phyloP scores from a whole-genome alignment of 2,329 filamentous ascomycete genomes.

The Graphilbum ipis-grandicollis region DNA sequence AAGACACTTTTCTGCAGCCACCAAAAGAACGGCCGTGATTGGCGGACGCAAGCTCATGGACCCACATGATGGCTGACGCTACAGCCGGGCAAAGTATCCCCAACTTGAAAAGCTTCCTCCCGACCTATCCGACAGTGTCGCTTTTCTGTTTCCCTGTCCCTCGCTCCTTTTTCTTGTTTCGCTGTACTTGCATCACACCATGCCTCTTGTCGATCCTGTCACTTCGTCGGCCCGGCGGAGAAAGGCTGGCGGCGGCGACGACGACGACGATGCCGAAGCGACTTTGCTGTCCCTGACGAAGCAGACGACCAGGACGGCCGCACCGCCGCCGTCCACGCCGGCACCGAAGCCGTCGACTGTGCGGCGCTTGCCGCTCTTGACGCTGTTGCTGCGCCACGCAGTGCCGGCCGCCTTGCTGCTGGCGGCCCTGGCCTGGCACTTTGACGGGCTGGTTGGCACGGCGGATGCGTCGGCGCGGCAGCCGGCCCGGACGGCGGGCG shows the following conservation, averaged over 20 bases:
- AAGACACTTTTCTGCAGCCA: no score
- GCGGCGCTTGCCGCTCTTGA: constrained; percentile 9
- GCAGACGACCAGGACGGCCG: not conserved
- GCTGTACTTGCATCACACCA: constrained; percentile 2
- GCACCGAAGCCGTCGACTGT: constrained; percentile 1
- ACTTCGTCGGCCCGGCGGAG: constrained; percentile 13
- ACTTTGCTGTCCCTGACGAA: not conserved
- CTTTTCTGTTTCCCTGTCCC: no score
- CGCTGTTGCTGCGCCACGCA: constrained; percentile 14
- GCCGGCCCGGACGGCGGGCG: constrained; percentile 3
- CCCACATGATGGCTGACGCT: no score
- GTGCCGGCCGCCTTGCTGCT: constrained; percentile 13
- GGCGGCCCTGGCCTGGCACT: constrained; percentile 12
- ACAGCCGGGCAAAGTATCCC: no score
- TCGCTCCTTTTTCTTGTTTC: not conserved
- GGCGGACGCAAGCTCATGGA: no score
- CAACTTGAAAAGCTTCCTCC: no score
- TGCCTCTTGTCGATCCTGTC: constrained; percentile 16
- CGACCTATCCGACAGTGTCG: no score
- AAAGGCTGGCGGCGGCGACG: not conserved
- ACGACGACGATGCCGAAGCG: constrained; percentile 8
- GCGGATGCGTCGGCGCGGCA: not conserved
- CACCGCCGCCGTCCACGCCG: not conserved
- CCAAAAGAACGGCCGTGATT: no score
- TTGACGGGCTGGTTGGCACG: constrained; percentile 13